These are phyloP conservation scores for Paramarasmius palmivorus DNA, from an alignment of 1,284 basidiomycete genomes.

Conservation along the genomic window DNA sequence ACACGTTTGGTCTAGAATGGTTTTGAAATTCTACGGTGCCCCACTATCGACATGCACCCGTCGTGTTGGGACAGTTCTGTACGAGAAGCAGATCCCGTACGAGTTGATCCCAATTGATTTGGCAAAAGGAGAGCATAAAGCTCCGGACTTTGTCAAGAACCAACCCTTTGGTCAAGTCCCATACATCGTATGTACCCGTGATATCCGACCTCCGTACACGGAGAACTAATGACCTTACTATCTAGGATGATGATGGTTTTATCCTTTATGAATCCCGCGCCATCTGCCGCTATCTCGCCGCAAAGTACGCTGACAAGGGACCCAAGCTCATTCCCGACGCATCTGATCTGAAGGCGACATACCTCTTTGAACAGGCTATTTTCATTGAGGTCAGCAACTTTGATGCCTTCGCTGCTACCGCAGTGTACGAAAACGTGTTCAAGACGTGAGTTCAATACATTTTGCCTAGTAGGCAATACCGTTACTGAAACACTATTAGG, in stretches of 20 bases:
- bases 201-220: too few relatives aligned
- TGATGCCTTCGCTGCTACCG: conserved; percentile 39
- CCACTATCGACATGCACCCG: conserved; percentile 38
- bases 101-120: conserved; percentile 17
- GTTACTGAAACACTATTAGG: conserved; percentile 14
- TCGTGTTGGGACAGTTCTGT: conserved; percentile 29
- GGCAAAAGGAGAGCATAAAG: conserved; percentile 41
- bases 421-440: conserved; percentile 47
- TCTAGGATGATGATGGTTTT: conserved; percentile 31
- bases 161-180: conserved; percentile 73
- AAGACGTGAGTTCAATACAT: conserved; percentile 22
- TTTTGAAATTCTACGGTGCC: conserved; percentile 43
- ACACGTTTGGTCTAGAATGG: conserved; percentile 38
- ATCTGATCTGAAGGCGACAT: conserved; percentile 27
- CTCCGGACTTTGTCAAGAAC: conserved; percentile 36
- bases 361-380: conserved; percentile 56
- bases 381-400: conserved; percentile 55
- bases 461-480: not conserved
- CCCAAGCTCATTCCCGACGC: conserved; percentile 13
- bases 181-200: conserved; percentile 48
- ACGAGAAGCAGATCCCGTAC: conserved; percentile 26
- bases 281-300: conserved; percentile 39
- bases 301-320: conserved; percentile 32
- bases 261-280: conserved; percentile 41
- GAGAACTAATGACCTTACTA: not conserved